These are phyloP conservation scores for Inosperma sp. DNA, from an alignment of 768 basidiomycete genomes.

Conservation along the genomic window DNA sequence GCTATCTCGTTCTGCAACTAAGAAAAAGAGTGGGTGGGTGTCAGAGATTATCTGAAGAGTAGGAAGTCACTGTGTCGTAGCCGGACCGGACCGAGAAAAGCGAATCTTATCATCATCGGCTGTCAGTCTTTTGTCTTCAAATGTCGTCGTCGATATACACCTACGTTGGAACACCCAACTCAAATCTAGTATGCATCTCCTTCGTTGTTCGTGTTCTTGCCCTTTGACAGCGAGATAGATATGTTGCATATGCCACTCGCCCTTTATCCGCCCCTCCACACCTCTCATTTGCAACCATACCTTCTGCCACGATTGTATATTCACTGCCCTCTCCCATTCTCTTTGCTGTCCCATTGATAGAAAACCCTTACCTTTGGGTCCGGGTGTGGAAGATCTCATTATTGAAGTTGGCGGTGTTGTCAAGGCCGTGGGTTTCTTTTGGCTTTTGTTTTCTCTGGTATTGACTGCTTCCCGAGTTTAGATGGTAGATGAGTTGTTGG, in stretches of 20 bases:
- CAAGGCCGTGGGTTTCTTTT: conserved; percentile 52
- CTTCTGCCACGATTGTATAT: conserved; percentile 80
- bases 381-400: conserved; percentile 33
- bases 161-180: conserved; percentile 60
- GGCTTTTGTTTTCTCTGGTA: neutral
- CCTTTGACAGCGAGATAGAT: conserved; percentile 38
- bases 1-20: too few relatives aligned
- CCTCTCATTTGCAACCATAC: conserved; percentile 78
- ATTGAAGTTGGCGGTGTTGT: conserved; percentile 69
- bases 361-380: conserved; percentile 58
- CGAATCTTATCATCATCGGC: neutral
- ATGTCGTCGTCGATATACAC: too few relatives aligned
- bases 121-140: conserved; percentile 34
- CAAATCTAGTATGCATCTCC: conserved; percentile 54
- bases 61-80: too few relatives aligned
- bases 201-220: neutral
- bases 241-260: conserved; percentile 74
- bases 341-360: conserved; percentile 84
- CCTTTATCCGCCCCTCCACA: conserved; percentile 73
- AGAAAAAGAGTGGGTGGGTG: too few relatives aligned
- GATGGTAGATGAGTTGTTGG: conserved; percentile 80
- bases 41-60: too few relatives aligned
- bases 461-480: conserved; percentile 26
- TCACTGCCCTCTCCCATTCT: conserved; percentile 60
- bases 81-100: neutral